These are phyloP conservation scores for Neonectria ditissima DNA, from an alignment of 2,329 filamentous ascomycete genomes.

Conservation along the genomic window DNA sequence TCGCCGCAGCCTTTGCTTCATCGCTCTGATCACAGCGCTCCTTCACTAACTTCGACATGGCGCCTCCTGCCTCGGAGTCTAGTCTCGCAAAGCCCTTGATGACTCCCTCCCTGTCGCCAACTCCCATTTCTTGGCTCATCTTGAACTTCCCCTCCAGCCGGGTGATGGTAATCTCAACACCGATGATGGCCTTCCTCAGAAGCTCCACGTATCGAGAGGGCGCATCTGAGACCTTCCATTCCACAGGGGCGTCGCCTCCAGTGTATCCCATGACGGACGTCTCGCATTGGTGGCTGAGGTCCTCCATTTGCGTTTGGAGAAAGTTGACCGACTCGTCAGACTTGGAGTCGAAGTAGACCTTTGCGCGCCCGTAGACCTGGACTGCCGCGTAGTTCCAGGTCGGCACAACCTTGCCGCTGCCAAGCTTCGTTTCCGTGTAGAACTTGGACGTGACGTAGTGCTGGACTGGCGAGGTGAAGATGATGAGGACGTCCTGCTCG, in stretches of 20 bases:
- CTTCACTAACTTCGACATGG: slow-evolving; percentile 50
- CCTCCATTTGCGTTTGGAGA: slow-evolving; percentile 63
- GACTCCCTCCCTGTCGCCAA: slow-evolving; percentile 67
- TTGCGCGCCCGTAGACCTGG: slow-evolving; percentile 71
- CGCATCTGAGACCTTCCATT: slow-evolving; percentile 70
- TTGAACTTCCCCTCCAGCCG: slow-evolving; percentile 72
- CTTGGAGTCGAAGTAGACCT: slow-evolving; percentile 63
- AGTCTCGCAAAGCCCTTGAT: slow-evolving; percentile 64
- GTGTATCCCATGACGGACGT: slow-evolving; percentile 67
- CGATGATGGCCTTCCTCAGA: slow-evolving; percentile 69
- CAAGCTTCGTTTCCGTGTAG: slow-evolving; percentile 73
- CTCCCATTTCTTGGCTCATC: slow-evolving; percentile 71
- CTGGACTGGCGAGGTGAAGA: slow-evolving; percentile 69
- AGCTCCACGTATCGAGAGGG: slow-evolving; percentile 67
- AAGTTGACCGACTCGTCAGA: slow-evolving; percentile 57
- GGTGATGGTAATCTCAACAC: slow-evolving; percentile 69
- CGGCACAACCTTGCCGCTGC: slow-evolving; percentile 73
- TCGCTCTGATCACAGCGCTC: slow-evolving; percentile 36
- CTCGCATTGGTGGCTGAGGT: slow-evolving; percentile 65
- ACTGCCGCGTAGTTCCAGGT: slow-evolving; percentile 78
- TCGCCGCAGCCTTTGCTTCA: slow-evolving; percentile 43
- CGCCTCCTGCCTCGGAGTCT: slow-evolving; percentile 45
- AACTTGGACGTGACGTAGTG: slow-evolving; percentile 78
- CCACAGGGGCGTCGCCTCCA: slow-evolving; percentile 47
- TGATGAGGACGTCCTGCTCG: slow-evolving; percentile 68